phyloP scores from a whole-genome alignment of 768 basidiomycete species.

The Leccinum broughii region DNA sequence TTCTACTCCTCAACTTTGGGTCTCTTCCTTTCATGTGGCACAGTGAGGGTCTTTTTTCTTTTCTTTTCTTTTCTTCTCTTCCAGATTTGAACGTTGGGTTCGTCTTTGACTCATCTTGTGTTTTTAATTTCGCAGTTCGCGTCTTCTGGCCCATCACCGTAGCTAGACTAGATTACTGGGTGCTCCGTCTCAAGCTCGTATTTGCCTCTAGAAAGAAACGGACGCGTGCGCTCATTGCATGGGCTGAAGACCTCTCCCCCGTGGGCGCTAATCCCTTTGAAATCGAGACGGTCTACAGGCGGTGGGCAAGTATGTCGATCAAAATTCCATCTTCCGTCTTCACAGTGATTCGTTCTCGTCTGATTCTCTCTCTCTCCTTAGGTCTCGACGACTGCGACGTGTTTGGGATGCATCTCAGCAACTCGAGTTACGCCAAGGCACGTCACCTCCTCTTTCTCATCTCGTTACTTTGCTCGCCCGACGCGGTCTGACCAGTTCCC shows the following conservation, averaged over 20 bases:
- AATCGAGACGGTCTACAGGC: slow-evolving; percentile 38
- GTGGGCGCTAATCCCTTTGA: slow-evolving; percentile 61
- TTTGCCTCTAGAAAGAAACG: slow-evolving; percentile 39
- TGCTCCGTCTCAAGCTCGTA: slow-evolving; percentile 37
- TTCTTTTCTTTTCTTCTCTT: too few species aligned
- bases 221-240: slow-evolving; percentile 39
- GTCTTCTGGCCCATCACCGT: slow-evolving; percentile 51
- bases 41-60: slow-evolving; percentile 41
- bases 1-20: slow-evolving; percentile 59
- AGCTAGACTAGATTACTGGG: slow-evolving; percentile 34
- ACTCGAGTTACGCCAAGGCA: slow-evolving; percentile 79
- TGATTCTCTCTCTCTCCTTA: slow-evolving; percentile 22
- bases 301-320: slow-evolving; percentile 52
- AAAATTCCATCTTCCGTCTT: neutral
- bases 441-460: slow-evolving; percentile 1
- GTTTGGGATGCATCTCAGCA: slow-evolving; percentile 73
- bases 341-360: neutral
- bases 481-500: neutral
- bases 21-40: slow-evolving; percentile 72
- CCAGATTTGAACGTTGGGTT: neutral
- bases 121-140: slow-evolving; percentile 39
- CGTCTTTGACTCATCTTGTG: neutral
- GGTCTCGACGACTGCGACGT: slow-evolving; percentile 68
- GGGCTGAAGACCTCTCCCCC: slow-evolving; percentile 49
- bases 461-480: neutral